phyloP scores from a whole-genome alignment of 2,329 filamentous ascomycete species.

The Penicillium griseofulvum region DNA sequence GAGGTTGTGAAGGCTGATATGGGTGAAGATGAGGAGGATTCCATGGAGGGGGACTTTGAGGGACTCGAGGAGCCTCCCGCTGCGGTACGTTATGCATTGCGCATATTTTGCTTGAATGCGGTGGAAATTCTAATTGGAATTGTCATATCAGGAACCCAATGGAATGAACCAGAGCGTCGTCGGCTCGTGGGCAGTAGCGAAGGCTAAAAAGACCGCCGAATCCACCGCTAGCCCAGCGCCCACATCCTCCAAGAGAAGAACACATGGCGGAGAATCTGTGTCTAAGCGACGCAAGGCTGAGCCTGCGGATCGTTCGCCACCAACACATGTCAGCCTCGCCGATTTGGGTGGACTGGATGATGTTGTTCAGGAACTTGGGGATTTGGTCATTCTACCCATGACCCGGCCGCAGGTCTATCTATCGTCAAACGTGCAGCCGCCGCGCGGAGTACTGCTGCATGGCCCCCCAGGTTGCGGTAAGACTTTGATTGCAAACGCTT shows the following conservation, averaged over 20 bases:
- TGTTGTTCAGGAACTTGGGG: constrained; percentile 66
- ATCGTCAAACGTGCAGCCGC: constrained; percentile 64
- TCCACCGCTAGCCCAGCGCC: constrained; percentile 19
- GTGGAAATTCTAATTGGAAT: not conserved
- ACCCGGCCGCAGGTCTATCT: constrained; percentile 65
- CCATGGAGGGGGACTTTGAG: constrained; percentile 51
- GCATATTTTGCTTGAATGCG: not conserved
- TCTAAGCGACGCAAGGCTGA: constrained; percentile 63
- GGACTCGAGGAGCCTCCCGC: constrained; percentile 43
- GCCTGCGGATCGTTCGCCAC: constrained; percentile 61
- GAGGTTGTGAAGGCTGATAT: constrained; percentile 67
- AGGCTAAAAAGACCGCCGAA: constrained; percentile 35
- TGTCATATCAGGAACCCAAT: constrained; percentile 50
- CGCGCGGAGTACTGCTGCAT: constrained; percentile 73
- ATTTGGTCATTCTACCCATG: constrained; percentile 71
- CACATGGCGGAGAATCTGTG: constrained; percentile 64
- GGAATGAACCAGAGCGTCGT: constrained; percentile 66
- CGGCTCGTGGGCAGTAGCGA: constrained; percentile 54
- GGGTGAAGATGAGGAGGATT: constrained; percentile 54
- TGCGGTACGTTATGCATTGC: constrained; percentile 32
- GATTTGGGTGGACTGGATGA: constrained; percentile 76
- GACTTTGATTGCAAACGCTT: constrained; percentile 77
- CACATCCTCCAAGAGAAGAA: constrained; percentile 53
- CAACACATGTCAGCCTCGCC: constrained; percentile 64
- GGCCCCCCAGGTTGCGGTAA: constrained; percentile 85